Base-by-base conservation (phyloP, 768 basidiomycete genomes). In the Suillus luteus region DNA sequence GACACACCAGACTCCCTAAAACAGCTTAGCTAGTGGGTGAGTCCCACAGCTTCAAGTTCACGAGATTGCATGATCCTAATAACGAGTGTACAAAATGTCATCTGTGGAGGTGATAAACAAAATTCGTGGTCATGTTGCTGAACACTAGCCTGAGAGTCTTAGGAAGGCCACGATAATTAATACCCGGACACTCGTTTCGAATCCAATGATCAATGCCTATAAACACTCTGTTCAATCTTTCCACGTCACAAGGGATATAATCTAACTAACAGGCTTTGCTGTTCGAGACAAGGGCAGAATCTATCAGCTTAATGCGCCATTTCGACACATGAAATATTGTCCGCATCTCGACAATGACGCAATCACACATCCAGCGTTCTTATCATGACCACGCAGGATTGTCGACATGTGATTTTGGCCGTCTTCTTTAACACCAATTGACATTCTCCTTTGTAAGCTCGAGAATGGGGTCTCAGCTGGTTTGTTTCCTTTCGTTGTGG, bases 151-250 rank as follows among this genome's bases (percentile, higher is more conserved):
- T 35, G 33, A 24, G 24, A 24, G 12, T 49, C 24, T 11, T n/a
- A 31, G 31, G 31, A 31, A 46, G 65, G 62, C 14, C 48, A 17
- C 17, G 44, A 33, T 27, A 19, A 64, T 52, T 27, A 19, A 64
- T 52, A 62, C 66, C 49, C 37, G 15, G 46, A 61, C 24, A 51
- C 44, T 46, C 40, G 63, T 51, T 63, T 63, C 57, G 60, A 33
- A 33, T 54, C 31, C 52, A 33, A 17, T 19, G 17, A 19, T 31
- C 17, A n/a, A 12, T 54, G 31, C 31, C 19, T 9, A 19, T 33
- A 17, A 54, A 31, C 17, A 11, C 24, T 51, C 2, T 22, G 11
- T 24, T 6, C 46, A 22, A 22, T 51, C 27, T 27, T 8, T 51
- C 14, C 24, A 17, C 24, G 49, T 48, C 24, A 27, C 48, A 48